Percentiles rank a stretch among this genome's conserved stretches.
Evolutionary conservation across 306 rosid genomes (phyloP).

Genomic region (Cicer pinnatifidum): DNA sequence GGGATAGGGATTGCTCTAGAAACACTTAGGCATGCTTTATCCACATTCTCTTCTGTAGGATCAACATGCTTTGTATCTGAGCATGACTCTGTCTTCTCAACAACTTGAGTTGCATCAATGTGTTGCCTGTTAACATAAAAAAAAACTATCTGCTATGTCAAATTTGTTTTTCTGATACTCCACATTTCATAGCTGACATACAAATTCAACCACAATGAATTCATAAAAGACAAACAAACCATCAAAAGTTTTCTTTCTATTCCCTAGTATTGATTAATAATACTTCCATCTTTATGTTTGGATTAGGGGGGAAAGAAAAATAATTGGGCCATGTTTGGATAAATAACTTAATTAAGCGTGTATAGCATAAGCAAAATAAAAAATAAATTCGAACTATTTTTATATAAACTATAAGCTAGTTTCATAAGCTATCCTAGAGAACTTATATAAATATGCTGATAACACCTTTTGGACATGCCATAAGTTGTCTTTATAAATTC

Average conservation of each 20-base stretch:
- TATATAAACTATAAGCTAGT: too few species aligned
- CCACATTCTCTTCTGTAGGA: slow-evolving; percentile 82
- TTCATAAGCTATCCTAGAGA: too few species aligned
- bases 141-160: slow-evolving; percentile 37
- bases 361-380: too few species aligned
- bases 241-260: slow-evolving; percentile 4
- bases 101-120: slow-evolving; percentile 72
- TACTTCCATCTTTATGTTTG: slow-evolving; percentile 27
- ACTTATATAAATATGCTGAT: too few species aligned
- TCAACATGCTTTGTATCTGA: slow-evolving; percentile 92
- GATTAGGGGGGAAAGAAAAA: slow-evolving; percentile 16
- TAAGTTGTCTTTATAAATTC: too few species aligned
- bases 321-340: too few species aligned
- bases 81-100: slow-evolving; percentile 85
- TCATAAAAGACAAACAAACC: neutral
- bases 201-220: slow-evolving; percentile 19
- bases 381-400: too few species aligned
- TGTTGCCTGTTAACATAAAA: slow-evolving; percentile 66
- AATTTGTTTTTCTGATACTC: slow-evolving; percentile 23
- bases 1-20: slow-evolving; percentile 70
- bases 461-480: too few species aligned
- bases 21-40: slow-evolving; percentile 92
- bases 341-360: too few species aligned
- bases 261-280: neutral
- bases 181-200: slow-evolving; percentile 37